These are phyloP conservation scores for Pythium oligandrum DNA, from an alignment of 352 stramenopile genomes.

Conservation along the genomic window DNA sequence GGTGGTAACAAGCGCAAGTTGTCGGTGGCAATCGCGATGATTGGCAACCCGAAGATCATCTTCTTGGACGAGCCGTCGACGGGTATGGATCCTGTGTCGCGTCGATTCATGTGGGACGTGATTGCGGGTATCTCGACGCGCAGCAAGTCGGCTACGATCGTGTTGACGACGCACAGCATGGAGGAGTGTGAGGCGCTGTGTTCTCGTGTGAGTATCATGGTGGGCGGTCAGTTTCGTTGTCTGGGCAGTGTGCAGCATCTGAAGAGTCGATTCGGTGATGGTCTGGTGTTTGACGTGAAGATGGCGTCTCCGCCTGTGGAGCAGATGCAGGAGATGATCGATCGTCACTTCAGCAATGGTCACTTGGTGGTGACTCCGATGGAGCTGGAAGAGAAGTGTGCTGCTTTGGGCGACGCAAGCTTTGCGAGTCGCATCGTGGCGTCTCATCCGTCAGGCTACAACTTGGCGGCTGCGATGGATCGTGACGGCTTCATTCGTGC, in stretches of 20 bases:
- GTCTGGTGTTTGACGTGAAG: conserved; percentile 88
- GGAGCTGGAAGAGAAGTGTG: conserved; percentile 45
- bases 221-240: conserved; percentile 60
- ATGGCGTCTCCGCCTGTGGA: conserved; percentile 27
- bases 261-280: conserved; percentile 95
- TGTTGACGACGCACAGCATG: conserved; percentile 96
- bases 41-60: conserved; percentile 90
- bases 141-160: conserved; percentile 72
- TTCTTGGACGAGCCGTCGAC: conserved; percentile 91
- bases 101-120: conserved; percentile 95
- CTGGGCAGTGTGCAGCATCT: conserved; percentile 91
- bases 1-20: conserved; percentile 93
- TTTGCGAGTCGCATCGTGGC: conserved; percentile 45
- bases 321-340: conserved; percentile 29
- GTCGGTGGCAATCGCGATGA: conserved; percentile 90
- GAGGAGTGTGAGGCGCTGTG: conserved; percentile 94
- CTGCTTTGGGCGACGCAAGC: conserved; percentile 32
- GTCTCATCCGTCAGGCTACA: conserved; percentile 58
- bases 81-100: conserved; percentile 94
- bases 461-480: conserved; percentile 47
- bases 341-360: conserved; percentile 20
- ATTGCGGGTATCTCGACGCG: conserved; percentile 77
- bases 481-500: conserved; percentile 37
- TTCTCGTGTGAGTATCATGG: conserved; percentile 94
- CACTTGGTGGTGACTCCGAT: conserved; percentile 23